phyloP scores from a whole-genome alignment of 148 eudicot genomes.

The Chenopodium formosanum region DNA sequence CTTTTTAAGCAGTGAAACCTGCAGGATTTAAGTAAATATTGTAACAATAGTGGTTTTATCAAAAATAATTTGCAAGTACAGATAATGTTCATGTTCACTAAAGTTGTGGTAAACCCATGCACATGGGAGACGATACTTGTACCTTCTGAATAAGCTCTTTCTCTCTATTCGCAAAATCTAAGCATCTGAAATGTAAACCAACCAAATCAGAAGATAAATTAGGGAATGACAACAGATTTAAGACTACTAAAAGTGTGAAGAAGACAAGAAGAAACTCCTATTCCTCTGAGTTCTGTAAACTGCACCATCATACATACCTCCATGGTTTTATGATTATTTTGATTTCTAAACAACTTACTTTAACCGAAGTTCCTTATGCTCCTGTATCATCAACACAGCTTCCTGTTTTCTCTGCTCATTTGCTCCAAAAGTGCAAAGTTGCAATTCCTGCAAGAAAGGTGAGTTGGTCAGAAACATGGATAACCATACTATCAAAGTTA shows the following conservation, averaged over 20 bases:
- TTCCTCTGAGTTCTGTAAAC: not conserved
- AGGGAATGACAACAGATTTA: not conserved
- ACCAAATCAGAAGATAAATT: not conserved
- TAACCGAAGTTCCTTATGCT: slow-evolving; percentile 47
- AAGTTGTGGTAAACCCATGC: too few species aligned
- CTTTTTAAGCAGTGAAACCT: slow-evolving; percentile 28
- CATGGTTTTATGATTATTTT: not conserved
- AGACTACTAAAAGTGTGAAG: not conserved
- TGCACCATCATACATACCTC: not conserved
- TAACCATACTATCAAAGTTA: not conserved
- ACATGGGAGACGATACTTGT: not conserved
- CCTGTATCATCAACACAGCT: slow-evolving; percentile 35
- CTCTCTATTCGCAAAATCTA: slow-evolving; percentile 43
- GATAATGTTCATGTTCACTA: too few species aligned
- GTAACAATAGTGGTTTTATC: too few species aligned
- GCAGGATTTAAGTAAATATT: not conserved
- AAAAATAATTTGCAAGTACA: too few species aligned
- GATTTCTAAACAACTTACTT: slow-evolving; percentile 43
- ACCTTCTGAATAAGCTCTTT: slow-evolving; percentile 58
- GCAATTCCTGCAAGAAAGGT: slow-evolving; percentile 17
- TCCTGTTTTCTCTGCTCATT: slow-evolving; percentile 31
- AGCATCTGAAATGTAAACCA: slow-evolving; percentile 43
- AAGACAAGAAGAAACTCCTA: not conserved
- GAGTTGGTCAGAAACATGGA: not conserved
- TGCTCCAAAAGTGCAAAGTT: slow-evolving; percentile 31